Evolutionary conservation across 257 asterid genomes (phyloP).

Genomic region (Penstemon eatonii): DNA sequence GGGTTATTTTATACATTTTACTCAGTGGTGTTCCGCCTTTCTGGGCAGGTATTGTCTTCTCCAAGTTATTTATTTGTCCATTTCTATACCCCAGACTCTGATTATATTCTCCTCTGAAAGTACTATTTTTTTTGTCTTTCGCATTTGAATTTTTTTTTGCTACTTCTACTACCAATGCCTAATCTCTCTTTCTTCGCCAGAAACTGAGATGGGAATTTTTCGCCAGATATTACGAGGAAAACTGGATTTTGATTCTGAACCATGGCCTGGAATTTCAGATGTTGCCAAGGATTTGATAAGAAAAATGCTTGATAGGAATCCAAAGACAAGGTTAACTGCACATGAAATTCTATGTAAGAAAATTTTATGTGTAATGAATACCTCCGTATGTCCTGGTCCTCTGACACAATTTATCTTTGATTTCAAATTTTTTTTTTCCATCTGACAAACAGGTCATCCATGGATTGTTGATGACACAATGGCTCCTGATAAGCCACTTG

Average conservation of each 20-base stretch:
- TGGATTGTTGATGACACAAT: conserved; percentile 84
- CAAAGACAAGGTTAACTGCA: conserved; percentile 75
- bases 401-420: conserved; percentile 7
- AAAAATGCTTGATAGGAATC: conserved; percentile 79
- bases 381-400: not conserved
- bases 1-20: conserved; percentile 67
- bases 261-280: conserved; percentile 84
- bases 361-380: not conserved
- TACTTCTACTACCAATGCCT: conserved; percentile 16
- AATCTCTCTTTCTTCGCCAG: conserved; percentile 42
- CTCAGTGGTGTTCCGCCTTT: conserved; percentile 56
- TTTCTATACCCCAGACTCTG: not conserved
- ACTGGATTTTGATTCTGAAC: conserved; percentile 81
- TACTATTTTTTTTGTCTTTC: no score
- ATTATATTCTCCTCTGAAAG: no score
- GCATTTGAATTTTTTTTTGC: not conserved
- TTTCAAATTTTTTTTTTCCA: conserved; percentile 16
- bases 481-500: conserved; percentile 93
- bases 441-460: conserved; percentile 62
- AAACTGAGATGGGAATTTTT: conserved; percentile 93
- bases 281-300: conserved; percentile 76
- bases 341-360: conserved; percentile 85
- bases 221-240: conserved; percentile 74
- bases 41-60: conserved; percentile 68
- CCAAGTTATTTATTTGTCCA: conserved; percentile 8